These are phyloP conservation scores for Stagonosporopsis rhizophila DNA, from an alignment of 2,329 filamentous ascomycete species.

Conservation along the genomic window DNA sequence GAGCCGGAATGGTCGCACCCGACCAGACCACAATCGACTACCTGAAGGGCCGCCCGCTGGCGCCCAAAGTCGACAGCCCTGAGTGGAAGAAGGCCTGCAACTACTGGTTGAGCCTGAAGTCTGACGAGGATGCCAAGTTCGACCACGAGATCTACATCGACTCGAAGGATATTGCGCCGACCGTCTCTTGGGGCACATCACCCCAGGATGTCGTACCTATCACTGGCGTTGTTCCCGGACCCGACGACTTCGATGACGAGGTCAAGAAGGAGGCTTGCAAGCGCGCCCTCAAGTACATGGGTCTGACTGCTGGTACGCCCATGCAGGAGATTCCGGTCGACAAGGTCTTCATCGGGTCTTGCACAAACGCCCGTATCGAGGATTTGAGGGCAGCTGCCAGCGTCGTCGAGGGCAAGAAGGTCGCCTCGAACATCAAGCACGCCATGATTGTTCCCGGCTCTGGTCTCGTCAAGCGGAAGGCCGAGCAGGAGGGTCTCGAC, in stretches of 20 bases:
- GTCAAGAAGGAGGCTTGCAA: conserved; percentile 80
- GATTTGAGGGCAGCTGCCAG: conserved; percentile 87
- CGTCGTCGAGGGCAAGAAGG: conserved; percentile 85
- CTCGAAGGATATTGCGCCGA: conserved; percentile 90
- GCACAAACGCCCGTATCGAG: conserved; percentile 96
- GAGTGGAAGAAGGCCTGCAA: conserved; percentile 88
- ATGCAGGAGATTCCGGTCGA: conserved; percentile 93
- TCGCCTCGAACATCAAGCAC: conserved; percentile 87
- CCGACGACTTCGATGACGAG: conserved; percentile 82
- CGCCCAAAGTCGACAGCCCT: conserved; percentile 80
- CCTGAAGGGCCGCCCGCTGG: conserved; percentile 87
- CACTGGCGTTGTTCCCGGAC: conserved; percentile 86
- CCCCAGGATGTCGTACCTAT: conserved; percentile 97
- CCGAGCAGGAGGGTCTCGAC: conserved; percentile 90
- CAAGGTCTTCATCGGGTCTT: conserved; percentile 98
- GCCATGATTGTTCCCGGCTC: conserved; percentile 97
- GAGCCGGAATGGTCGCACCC: conserved; percentile 95
- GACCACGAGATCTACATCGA: conserved; percentile 90
- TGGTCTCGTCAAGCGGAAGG: conserved; percentile 89
- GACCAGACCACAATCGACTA: conserved; percentile 96
- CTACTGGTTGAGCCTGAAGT: conserved; percentile 87
- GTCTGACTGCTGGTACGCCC: conserved; percentile 80
- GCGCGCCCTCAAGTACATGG: conserved; percentile 95
- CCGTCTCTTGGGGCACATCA: conserved; percentile 95
- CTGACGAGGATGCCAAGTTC: conserved; percentile 87